Base-by-base conservation (phyloP, 768 basidiomycete genomes). In the Suillus variegatus region DNA sequence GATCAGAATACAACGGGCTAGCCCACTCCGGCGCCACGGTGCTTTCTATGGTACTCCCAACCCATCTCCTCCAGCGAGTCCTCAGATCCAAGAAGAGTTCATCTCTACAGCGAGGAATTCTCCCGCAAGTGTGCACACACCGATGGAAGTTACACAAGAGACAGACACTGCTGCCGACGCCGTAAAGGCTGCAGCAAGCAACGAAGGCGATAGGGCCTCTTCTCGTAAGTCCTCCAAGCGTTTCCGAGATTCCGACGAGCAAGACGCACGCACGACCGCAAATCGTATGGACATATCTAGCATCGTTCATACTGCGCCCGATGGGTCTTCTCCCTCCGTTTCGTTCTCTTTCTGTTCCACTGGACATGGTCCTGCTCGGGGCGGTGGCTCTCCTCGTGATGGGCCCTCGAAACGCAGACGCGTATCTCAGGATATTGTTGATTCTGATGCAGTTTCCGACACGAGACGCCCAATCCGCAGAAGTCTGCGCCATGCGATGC, bases 41-140 rank as follows among this genome's bases (percentile, higher is more conserved):
- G 55, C 62, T 25, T 63, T 63, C 20, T 63, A 63, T n/a, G 56
- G 25, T 18, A 43, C 43, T n/a, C 62, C 62, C 18, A 25, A 61
- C 32, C 25, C 12, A 25, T 41, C 58, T 20, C 40, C 40, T 20
- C 25, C 58, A 8, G 25, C 9, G 22, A 20, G 6, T 5, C n/a
- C 16, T 28, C 10, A 6, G n/a, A 18, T 18, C 18, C 25, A 43
- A 41, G 58, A 55, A 36, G 54, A 43, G 28, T 25, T 12, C 40
- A 41, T 18, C 10, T 25, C 14, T 7, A 4, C 57, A 28, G 25
- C 25, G 16, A 25, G 18, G 18, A 28, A 28, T 18, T 10, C 58
- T 28, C 40, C 25, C 25, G 25, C 41, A 60, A 25, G 28, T 28
- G 58, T 58, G 14, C 22, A 28, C 16, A 20, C 5, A 18, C 40